Evolutionary conservation across 371 early-diverging fungal genomes (phyloP).

Genomic region (Syncephalastrum racemosum): DNA sequence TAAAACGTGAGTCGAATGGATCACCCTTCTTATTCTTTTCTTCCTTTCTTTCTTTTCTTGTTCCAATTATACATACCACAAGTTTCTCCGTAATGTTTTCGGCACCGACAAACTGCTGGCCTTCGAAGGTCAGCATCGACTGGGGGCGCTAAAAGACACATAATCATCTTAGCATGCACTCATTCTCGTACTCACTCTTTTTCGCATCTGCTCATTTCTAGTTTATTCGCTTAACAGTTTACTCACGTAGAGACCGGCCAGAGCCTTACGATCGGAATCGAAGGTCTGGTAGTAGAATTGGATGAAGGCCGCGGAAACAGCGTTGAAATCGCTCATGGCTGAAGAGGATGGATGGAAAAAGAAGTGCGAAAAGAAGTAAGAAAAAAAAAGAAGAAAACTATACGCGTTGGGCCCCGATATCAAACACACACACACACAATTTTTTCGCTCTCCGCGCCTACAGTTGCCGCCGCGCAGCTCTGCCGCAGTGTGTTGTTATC

Average conservation of each 20-base stretch:
- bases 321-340: conserved; percentile 41
- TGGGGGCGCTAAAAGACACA: conserved; percentile 54
- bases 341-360: neutral
- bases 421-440: neutral
- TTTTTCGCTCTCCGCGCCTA: neutral
- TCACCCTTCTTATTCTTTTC: too few species aligned
- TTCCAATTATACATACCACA: conserved; percentile 54
- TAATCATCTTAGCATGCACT: neutral
- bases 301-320: conserved; percentile 72
- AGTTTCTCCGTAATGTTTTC: conserved; percentile 75
- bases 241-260: conserved; percentile 85
- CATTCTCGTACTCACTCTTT: too few species aligned
- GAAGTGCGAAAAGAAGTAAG: too few species aligned
- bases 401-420: neutral
- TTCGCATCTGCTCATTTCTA: too few species aligned
- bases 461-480: neutral
- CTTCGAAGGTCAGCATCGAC: conserved; percentile 91
- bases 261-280: conserved; percentile 59
- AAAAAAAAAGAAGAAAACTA: neutral
- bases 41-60: conserved; percentile 3
- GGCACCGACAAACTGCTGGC: conserved; percentile 59
- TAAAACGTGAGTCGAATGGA: neutral
- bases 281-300: conserved; percentile 87
- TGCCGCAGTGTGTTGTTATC: neutral
- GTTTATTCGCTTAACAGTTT: too few species aligned